Conservation (phyloP, 805 yeast species). For the Ogataea pignaliae region DNA sequence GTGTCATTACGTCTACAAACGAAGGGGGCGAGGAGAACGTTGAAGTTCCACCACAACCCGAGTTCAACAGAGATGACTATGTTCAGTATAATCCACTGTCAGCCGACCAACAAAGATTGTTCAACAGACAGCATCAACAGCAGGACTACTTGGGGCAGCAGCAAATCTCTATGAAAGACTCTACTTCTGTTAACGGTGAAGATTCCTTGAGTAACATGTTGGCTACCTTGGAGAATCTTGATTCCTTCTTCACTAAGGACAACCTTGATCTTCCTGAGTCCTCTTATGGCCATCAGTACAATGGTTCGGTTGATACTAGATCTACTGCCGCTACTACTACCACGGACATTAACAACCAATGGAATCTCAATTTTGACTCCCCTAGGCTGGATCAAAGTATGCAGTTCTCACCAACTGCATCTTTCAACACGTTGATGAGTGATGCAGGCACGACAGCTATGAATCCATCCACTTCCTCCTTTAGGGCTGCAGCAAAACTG, state of each 20-base stretch:
- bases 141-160: conserved; percentile 13
- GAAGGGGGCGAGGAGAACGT: conserved; percentile 36
- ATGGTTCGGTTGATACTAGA: conserved; percentile 59
- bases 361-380: conserved; percentile 26
- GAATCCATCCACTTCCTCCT: conserved; percentile 11
- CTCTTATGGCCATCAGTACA: conserved; percentile 37
- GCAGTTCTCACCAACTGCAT: conserved; percentile 51
- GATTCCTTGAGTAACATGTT: conserved; percentile 85
- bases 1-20: conserved; percentile 45
- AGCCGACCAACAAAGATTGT: conserved; percentile 21
- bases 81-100: conserved; percentile 29
- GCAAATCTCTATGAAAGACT: conserved; percentile 33
- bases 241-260: conserved; percentile 79
- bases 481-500: conserved; percentile 14
- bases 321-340: conserved; percentile 38
- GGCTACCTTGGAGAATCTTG: conserved; percentile 87
- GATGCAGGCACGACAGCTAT: conserved; percentile 26
- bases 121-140: conserved; percentile 30
- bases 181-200: conserved; percentile 49
- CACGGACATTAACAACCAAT: conserved; percentile 14
- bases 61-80: conserved; percentile 60
- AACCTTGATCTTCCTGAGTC: conserved; percentile 22
- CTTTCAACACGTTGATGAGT: conserved; percentile 71
- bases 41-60: conserved; percentile 12
- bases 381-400: conserved; percentile 23